Percentiles rank a stretch among this genome's conserved stretches.
phyloP scores from a whole-genome alignment of 345 rosid species.

The Brassica rapa region DNA sequence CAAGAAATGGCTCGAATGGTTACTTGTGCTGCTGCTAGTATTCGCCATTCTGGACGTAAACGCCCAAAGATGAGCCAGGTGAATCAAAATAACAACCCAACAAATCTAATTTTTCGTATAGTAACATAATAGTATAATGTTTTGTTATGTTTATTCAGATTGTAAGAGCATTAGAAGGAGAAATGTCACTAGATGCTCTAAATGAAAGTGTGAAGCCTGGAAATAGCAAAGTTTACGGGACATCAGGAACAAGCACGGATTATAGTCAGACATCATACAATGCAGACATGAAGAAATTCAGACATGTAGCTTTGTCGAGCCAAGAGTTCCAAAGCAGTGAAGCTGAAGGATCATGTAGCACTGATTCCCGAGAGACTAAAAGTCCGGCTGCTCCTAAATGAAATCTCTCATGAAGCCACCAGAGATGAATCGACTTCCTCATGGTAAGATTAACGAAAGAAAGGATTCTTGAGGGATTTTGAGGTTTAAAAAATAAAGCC shows the following conservation, averaged over 20 bases:
- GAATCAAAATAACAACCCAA: neutral
- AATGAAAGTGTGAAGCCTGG: conserved; percentile 74
- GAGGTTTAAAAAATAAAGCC: conserved; percentile 19
- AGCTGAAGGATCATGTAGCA: conserved; percentile 43
- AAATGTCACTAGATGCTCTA: conserved; percentile 71
- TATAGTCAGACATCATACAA: conserved; percentile 58
- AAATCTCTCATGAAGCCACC: neutral
- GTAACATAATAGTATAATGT: neutral
- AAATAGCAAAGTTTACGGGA: conserved; percentile 48
- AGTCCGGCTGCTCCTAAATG: conserved; percentile 28
- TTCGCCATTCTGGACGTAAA: conserved; percentile 84
- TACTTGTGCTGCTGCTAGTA: conserved; percentile 75
- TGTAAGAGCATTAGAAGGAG: conserved; percentile 86
- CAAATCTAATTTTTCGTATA: no score
- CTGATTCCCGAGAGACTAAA: conserved; percentile 54
- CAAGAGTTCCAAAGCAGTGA: conserved; percentile 61
- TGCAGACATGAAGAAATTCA: conserved; percentile 81
- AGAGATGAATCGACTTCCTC: neutral
- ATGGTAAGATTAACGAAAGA: conserved; percentile 5
- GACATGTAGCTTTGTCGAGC: conserved; percentile 70
- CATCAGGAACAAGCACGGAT: conserved; percentile 45
- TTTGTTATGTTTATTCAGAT: conserved; percentile 47
- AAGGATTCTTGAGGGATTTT: neutral
- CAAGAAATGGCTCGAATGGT: conserved; percentile 77
- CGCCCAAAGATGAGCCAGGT: conserved; percentile 99